Evolutionary conservation across 805 yeast species (phyloP), one percentile per base, ranked within the genome.

Genomic region (Lachancea sp.): DNA sequence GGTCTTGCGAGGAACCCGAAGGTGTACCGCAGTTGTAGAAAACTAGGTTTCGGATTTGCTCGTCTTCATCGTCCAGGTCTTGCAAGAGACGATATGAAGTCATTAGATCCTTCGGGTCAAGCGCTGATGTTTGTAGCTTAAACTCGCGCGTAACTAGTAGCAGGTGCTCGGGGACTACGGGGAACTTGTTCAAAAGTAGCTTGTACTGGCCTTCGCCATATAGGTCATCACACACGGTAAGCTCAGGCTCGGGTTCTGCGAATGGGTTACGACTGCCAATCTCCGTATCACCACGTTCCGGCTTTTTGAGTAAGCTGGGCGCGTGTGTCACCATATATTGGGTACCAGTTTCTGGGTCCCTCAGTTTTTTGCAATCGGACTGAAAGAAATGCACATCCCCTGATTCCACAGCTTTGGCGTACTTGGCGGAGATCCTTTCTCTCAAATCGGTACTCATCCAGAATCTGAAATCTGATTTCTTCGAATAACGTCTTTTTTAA

Each of bases 1-100:
- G 98, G 35, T 84, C 81, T 55, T 88, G 92, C 0, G 96, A 87
- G n/a, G 96, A 95, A 1, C 97, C 98, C 46, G 94, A 78, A 50
- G 77, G 72, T 15, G 79, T 77, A 6, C 98, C 98, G 55, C 86
- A 79, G 61, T 90, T 90, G 71, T 77, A 90, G 61, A 90, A 90
- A 0, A 88, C 88, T 58, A 89, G 69, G 70, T 84, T 81, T 42
- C 74, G 70, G 26, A 64, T 63, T 21, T 63, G 66, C 12, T 60
- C 66, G 17, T 58, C 63, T 2, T 56, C 47, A 45, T 60, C 41
- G 51, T 77, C 75, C 38, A 83, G 64, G 13, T 63, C 64, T 12
- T 61, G 56, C 45, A 90, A 64, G 17, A 84, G 66, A 4, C 73
- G 56, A 55, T 76, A 75, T 4, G 83, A 69, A 0, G 80, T 74